Evolutionary conservation across 176 grass and related monocot species (phyloP).

Genomic region (Paspalum vaginatum): DNA sequence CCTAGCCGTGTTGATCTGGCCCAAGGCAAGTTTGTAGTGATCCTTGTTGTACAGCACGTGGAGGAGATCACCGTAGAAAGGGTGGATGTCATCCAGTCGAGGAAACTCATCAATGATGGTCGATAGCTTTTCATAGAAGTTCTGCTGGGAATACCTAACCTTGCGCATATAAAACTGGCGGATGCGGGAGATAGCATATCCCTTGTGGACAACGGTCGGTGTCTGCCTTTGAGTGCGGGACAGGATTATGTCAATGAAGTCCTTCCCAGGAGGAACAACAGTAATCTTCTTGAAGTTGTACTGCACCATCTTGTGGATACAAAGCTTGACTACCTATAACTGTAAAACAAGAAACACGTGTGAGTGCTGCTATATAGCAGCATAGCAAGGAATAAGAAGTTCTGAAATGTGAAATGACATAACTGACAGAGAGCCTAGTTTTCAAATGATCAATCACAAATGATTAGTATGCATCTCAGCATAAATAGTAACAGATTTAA

Average conservation of each 20-base stretch:
- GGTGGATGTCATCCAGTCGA: constrained; percentile 66
- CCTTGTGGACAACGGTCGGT: constrained; percentile 84
- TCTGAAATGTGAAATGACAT: background rate
- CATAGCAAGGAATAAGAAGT: background rate
- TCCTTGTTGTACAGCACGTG: constrained; percentile 86
- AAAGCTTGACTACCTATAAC: background rate
- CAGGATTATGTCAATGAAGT: constrained; percentile 79
- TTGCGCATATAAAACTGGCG: constrained; percentile 85
- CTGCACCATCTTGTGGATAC: constrained; percentile 60
- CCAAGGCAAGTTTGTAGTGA: constrained; percentile 86
- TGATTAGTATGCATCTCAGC: background rate
- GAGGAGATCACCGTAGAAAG: constrained; percentile 75
- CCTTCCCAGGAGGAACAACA: constrained; percentile 77
- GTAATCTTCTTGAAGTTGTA: constrained; percentile 84
- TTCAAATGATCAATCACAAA: background rate
- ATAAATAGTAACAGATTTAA: background rate
- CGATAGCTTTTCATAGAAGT: constrained; percentile 77
- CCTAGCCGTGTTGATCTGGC: constrained; percentile 74
- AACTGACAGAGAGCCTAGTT: background rate
- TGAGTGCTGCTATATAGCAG: background rate
- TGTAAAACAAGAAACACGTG: constrained; percentile 2
- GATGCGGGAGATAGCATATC: constrained; percentile 66
- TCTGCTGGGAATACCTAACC: constrained; percentile 70
- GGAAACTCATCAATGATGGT: constrained; percentile 77
- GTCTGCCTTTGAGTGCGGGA: constrained; percentile 83